A percentile compares a stretch with the other conserved stretches of the same genome.
phyloP scores from a whole-genome alignment of 2,329 filamentous ascomycete genomes.

The Aureobasidium namibiae region DNA sequence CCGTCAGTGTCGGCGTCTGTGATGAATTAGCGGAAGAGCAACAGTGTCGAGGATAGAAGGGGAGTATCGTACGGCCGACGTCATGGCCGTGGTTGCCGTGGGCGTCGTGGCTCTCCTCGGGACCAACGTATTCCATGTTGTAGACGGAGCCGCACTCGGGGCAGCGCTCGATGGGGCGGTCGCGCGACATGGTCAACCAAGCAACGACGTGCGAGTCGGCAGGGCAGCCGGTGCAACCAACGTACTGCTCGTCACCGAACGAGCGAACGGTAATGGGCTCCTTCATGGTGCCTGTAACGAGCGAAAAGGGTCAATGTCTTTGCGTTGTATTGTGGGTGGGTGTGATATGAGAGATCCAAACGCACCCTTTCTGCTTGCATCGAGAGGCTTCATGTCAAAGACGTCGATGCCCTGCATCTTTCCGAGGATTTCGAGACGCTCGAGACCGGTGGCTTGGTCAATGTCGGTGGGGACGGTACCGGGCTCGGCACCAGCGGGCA shows the following conservation, averaged over 20 bases:
- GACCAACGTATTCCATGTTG: slow-evolving; percentile 95
- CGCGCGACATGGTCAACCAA: slow-evolving; percentile 84
- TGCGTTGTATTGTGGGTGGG: no score
- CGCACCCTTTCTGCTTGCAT: slow-evolving; percentile 77
- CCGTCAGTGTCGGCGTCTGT: slow-evolving; percentile 33
- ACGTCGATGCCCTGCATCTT: slow-evolving; percentile 98
- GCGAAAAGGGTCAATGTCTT: background rate
- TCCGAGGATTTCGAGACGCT: slow-evolving; percentile 96
- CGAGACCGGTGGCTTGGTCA: slow-evolving; percentile 92
- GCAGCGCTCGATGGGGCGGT: slow-evolving; percentile 90
- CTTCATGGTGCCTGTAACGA: slow-evolving; percentile 70
- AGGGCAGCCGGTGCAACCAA: slow-evolving; percentile 89
- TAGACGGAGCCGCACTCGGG: slow-evolving; percentile 92
- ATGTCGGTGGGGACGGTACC: slow-evolving; percentile 88
- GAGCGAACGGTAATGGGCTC: slow-evolving; percentile 87
- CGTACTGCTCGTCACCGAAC: slow-evolving; percentile 91
- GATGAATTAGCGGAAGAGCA: background rate
- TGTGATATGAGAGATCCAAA: slow-evolving; percentile 17
- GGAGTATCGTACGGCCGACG: slow-evolving; percentile 12
- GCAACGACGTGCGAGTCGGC: slow-evolving; percentile 83
- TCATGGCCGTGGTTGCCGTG: slow-evolving; percentile 45
- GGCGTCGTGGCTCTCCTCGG: slow-evolving; percentile 63
- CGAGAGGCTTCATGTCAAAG: slow-evolving; percentile 96
- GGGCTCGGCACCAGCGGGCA: slow-evolving; percentile 70
- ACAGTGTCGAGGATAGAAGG: background rate